Evolutionary conservation across 768 basidiomycete species (phyloP).

Genomic region (Lentinus brumalis): DNA sequence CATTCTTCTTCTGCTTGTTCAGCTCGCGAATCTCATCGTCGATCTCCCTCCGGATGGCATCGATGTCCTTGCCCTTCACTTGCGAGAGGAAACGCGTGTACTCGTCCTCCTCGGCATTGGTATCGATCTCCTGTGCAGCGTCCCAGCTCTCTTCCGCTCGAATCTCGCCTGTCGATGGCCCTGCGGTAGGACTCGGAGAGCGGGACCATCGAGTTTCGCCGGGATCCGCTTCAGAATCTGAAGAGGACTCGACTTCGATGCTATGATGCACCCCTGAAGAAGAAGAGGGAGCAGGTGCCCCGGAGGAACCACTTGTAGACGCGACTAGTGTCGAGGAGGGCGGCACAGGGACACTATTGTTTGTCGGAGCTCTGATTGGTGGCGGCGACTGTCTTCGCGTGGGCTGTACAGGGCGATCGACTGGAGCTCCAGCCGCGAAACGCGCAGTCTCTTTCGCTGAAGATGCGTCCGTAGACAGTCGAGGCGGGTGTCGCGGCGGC

Average conservation of each 20-base stretch:
- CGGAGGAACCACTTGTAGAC: background rate
- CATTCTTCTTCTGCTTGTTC: slow-evolving; percentile 82
- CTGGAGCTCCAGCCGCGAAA: background rate
- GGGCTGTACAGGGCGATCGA: too few species aligned
- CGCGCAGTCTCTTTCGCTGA: background rate
- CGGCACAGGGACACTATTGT: background rate
- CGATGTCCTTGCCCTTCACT: slow-evolving; percentile 84
- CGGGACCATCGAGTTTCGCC: slow-evolving; percentile 41
- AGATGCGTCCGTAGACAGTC: background rate
- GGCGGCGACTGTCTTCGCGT: background rate
- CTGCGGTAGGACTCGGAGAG: slow-evolving; percentile 36
- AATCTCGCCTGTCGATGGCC: slow-evolving; percentile 12
- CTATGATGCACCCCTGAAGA: background rate
- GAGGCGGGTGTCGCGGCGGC: background rate
- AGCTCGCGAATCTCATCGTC: slow-evolving; percentile 86
- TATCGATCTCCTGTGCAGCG: slow-evolving; percentile 84
- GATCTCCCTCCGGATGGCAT: slow-evolving; percentile 82
- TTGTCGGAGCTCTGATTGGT: background rate
- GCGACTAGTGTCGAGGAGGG: background rate
- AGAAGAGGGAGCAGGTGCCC: background rate
- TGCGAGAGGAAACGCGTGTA: slow-evolving; percentile 93
- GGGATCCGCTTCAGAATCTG: slow-evolving; percentile 23
- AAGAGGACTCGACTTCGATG: background rate
- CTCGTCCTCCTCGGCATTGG: slow-evolving; percentile 78
- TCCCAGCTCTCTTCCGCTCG: slow-evolving; percentile 62